Evolutionary conservation across 345 rosid genomes (phyloP).

Genomic region (Eucalyptus cloeziana): DNA sequence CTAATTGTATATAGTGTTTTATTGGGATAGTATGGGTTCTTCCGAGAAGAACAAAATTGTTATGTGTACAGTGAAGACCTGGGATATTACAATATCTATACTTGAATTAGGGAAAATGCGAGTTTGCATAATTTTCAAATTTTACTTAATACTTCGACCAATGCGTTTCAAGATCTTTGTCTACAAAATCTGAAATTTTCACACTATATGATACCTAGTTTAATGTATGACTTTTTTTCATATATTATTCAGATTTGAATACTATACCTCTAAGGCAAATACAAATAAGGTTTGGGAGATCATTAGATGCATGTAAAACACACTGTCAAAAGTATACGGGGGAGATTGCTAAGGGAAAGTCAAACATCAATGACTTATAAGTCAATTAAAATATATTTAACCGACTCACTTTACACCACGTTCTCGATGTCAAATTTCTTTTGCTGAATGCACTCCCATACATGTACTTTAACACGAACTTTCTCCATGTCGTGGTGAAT

Average conservation of each 20-base stretch:
- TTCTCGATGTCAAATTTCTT: background rate
- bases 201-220: background rate
- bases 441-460: accelerated
- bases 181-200: background rate
- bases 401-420: accelerated
- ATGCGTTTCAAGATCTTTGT: no score
- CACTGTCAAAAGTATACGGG: accelerated
- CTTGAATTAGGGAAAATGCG: background rate
- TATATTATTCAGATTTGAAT: background rate
- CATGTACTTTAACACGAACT: background rate
- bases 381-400: background rate
- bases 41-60: no score
- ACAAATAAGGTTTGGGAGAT: background rate
- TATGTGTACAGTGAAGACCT: no score
- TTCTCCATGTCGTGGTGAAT: background rate
- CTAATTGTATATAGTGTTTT: no score
- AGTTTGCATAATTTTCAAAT: background rate
- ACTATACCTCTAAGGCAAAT: background rate
- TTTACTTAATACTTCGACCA: no score
- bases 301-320: background rate
- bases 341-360: background rate
- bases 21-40: no score
- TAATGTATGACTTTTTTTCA: background rate
- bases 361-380: background rate
- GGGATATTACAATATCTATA: no score